Base-by-base conservation (phyloP, 2,329 filamentous ascomycete species). In the Fusarium sp. region DNA sequence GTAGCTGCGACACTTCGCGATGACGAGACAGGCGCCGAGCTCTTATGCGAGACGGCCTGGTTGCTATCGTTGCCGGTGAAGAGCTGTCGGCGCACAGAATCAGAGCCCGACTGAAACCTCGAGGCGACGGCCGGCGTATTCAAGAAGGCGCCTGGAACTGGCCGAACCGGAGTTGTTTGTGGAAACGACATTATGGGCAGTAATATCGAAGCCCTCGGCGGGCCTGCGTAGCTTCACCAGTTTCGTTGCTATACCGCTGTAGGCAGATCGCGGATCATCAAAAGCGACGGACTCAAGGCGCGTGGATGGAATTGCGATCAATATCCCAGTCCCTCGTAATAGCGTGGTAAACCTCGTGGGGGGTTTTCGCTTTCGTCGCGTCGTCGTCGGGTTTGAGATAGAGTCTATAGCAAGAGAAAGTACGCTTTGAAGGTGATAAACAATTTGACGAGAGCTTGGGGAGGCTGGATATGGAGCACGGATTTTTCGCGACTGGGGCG, bases 131-230 rank as follows among this genome's bases (percentile, higher is more conserved):
- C 93, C 54, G 93, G 93, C 28, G 94, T 96, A 78, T 92, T 90
- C 79, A 94, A 84, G 80, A 92, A 96, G 78, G 91, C 91, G 84
- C 93, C 93, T 49, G 93, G 93, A 54, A 94, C 86, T 70, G 90
- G 90, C 77, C 93, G 90, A 84, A 92, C 87, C 44, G 93, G 93
- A 64, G 93, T 94, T 72, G 84, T 84, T 75, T 84, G 84, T 31
- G 86, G 83, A 74, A 89, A 88, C 58, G 89, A 85, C 89, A 91
- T 91, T 76, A 67, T 76, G 79, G 77, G 69, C 76, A 73, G 74
- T 70, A 74, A 67, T 68, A 77, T 65, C 70, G 73, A 75, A 77
- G 75, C 73, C 76, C 75, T 78, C 65, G 75, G 74, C 76, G 75
- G 76, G 76, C 69, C 73, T 73, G 70, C 65, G 72, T 55, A 73